Evolutionary conservation across 192 early-diverging fungal genomes (phyloP).

Genomic region (Coemansia sp.): DNA sequence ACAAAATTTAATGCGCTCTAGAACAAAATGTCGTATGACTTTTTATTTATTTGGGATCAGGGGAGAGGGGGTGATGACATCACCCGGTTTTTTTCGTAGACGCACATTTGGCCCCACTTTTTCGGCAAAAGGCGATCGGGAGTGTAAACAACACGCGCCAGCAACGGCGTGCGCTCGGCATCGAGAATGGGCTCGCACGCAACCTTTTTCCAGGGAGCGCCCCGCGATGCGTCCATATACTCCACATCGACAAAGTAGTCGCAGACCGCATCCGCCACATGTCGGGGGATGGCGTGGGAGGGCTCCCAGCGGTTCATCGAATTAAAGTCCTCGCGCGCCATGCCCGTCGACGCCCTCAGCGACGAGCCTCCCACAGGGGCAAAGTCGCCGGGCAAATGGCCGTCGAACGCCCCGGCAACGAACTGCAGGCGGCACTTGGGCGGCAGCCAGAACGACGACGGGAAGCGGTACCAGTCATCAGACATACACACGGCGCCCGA

Average conservation of each 20-base stretch:
- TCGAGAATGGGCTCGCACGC: conserved; percentile 40
- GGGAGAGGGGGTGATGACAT: background rate
- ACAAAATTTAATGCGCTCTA: background rate
- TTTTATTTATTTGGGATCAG: background rate
- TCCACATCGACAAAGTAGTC: conserved; percentile 29
- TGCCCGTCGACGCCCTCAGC: conserved; percentile 21
- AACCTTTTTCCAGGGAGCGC: background rate
- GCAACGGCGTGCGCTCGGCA: conserved; percentile 1
- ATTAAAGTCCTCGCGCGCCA: conserved; percentile 30
- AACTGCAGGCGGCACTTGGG: conserved; percentile 67
- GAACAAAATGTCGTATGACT: background rate
- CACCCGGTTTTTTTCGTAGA: conserved; percentile 8
- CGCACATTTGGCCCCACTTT: conserved; percentile 37
- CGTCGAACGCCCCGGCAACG: conserved; percentile 63
- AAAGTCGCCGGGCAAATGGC: conserved; percentile 85
- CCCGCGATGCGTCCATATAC: background rate
- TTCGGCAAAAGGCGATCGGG: background rate
- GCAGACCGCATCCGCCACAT: conserved; percentile 12
- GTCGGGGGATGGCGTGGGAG: conserved; percentile 9
- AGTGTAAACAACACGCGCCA: conserved; percentile 25
- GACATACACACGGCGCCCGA: conserved; percentile 71
- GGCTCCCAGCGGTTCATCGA: conserved; percentile 39
- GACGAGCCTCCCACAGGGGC: background rate
- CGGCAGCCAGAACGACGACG: conserved; percentile 89
- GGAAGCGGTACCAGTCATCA: conserved; percentile 95